Evolutionary conservation across 2,329 filamentous ascomycete genomes (phyloP).

Genomic region (Cytospora leucostoma): DNA sequence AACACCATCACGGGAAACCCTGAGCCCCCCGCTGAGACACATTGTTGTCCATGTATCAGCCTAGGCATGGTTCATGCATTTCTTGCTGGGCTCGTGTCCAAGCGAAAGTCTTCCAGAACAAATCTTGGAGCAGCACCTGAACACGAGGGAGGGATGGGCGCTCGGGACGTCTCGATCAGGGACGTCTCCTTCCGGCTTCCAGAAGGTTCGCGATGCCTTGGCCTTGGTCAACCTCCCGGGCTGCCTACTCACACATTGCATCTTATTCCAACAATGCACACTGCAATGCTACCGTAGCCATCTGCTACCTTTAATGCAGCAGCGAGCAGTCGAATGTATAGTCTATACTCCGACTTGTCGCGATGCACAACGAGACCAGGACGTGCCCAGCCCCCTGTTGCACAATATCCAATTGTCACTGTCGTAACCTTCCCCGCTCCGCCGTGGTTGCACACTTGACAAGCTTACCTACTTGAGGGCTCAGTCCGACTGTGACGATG

Average conservation of each 20-base stretch:
- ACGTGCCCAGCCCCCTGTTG: constrained; percentile 18
- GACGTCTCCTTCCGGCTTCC: constrained; percentile 13
- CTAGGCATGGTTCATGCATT: constrained; percentile 5
- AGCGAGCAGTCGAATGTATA: not conserved
- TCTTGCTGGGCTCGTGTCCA: not conserved
- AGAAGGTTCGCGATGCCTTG: constrained; percentile 23
- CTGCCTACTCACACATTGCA: constrained; percentile 3
- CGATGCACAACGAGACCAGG: constrained; percentile 20
- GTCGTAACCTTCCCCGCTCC: constrained; percentile 21
- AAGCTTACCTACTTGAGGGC: not conserved
- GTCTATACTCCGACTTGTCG: constrained; percentile 10
- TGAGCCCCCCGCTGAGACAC: not conserved
- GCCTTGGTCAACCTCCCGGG: not conserved
- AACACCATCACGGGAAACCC: constrained; percentile 16
- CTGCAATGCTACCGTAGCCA: not conserved
- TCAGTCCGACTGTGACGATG: constrained; percentile 13
- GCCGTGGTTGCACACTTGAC: constrained; percentile 17
- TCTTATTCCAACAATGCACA: too few species aligned
- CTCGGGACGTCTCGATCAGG: not conserved
- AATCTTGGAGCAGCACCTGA: constrained; percentile 8
- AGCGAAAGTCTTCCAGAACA: not conserved
- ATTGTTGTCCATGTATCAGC: constrained; percentile 10
- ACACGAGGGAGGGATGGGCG: constrained; percentile 8
- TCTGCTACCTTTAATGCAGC: constrained; percentile 10
- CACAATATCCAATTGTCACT: constrained; percentile 20